Evolutionary conservation across 116 monocot genomes (phyloP).

Genomic region (Zostera marina): DNA sequence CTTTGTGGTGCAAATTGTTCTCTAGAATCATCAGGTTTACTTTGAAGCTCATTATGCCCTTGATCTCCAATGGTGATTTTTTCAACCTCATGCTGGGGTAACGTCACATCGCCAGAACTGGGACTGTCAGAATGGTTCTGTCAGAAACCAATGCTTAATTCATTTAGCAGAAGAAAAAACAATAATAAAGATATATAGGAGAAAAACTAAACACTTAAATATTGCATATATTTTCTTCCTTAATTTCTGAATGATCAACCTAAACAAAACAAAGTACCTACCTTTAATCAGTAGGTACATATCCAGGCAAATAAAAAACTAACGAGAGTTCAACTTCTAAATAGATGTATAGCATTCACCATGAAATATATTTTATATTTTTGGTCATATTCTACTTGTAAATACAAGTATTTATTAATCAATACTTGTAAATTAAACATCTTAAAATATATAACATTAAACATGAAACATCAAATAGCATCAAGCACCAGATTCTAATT

Average conservation of each 20-base stretch:
- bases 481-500: too few species aligned
- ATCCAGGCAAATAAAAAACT: not conserved
- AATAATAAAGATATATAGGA: not conserved
- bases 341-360: too few species aligned
- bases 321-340: too few species aligned
- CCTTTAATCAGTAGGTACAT: too few species aligned
- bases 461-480: too few species aligned
- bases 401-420: too few species aligned
- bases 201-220: not conserved
- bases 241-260: slow-evolving; percentile 5
- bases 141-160: not conserved
- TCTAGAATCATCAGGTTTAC: slow-evolving; percentile 9
- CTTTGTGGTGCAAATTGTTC: slow-evolving; percentile 17
- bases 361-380: too few species aligned
- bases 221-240: not conserved
- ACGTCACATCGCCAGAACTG: not conserved
- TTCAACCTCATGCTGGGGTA: slow-evolving; percentile 14
- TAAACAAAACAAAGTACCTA: not conserved
- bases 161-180: not conserved
- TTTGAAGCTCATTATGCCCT: slow-evolving; percentile 6
- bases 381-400: too few species aligned
- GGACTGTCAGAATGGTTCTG: slow-evolving; percentile 2
- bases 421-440: too few species aligned
- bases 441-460: too few species aligned
- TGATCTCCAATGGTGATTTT: slow-evolving; percentile 8